Percentiles rank a stretch among this genome's conserved stretches.
Evolutionary conservation across 148 eudicot species (phyloP).

Genomic region (Fagopyrum tataricum): DNA sequence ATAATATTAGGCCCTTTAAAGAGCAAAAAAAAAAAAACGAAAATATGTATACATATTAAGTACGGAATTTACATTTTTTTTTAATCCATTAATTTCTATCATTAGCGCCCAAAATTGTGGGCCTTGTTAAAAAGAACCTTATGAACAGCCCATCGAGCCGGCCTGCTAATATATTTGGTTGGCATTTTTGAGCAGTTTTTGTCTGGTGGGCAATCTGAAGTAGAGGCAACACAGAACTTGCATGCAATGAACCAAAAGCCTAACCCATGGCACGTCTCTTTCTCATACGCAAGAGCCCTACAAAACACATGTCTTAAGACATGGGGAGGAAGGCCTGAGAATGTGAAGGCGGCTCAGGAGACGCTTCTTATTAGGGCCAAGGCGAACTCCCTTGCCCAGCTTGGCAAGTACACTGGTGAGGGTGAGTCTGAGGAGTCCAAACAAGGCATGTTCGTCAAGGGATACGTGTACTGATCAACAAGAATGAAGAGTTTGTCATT

Average conservation of each 20-base stretch:
- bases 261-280: slow-evolving; percentile 91
- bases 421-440: slow-evolving; percentile 84
- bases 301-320: slow-evolving; percentile 94
- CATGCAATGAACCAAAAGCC: slow-evolving; percentile 85
- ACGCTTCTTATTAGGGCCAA: slow-evolving; percentile 60
- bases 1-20: too few species aligned
- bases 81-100: too few species aligned
- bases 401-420: slow-evolving; percentile 85
- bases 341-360: slow-evolving; percentile 72
- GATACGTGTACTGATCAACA: slow-evolving; percentile 63
- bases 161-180: background rate
- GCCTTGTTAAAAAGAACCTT: too few species aligned
- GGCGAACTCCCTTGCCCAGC: slow-evolving; percentile 87
- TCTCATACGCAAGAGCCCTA: slow-evolving; percentile 91
- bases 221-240: slow-evolving; percentile 85
- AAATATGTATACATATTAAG: too few species aligned
- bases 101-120: too few species aligned
- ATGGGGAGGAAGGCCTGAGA: slow-evolving; percentile 82
- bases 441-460: slow-evolving; percentile 62
- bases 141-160: too few species aligned
- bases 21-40: too few species aligned
- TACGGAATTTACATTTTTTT: too few species aligned
- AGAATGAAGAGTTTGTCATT: background rate
- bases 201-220: slow-evolving; percentile 97
- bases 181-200: slow-evolving; percentile 43